Evolutionary conservation across 2,329 filamentous ascomycete species (phyloP).

Genomic region (Albophoma yamanashiensis): DNA sequence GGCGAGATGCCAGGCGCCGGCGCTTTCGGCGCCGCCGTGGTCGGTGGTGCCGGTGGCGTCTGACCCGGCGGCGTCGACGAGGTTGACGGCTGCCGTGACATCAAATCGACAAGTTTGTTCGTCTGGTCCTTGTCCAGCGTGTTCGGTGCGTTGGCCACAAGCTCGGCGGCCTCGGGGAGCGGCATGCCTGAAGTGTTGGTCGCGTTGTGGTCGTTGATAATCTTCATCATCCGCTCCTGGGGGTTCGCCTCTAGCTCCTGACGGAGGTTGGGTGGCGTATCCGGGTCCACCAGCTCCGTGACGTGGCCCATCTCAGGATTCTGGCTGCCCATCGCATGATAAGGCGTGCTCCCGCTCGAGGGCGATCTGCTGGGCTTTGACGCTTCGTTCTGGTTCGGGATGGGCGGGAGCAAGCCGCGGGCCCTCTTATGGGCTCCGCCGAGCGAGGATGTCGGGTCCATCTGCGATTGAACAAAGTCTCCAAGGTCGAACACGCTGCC

Average conservation of each 20-base stretch:
- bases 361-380: slow-evolving; percentile 15
- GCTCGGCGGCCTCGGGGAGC: slow-evolving; percentile 36
- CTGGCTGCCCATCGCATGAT: slow-evolving; percentile 15
- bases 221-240: slow-evolving; percentile 52
- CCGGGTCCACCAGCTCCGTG: slow-evolving; percentile 49
- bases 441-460: slow-evolving; percentile 24
- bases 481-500: slow-evolving; percentile 52
- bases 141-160: slow-evolving; percentile 45
- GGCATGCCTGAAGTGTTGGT: slow-evolving; percentile 36
- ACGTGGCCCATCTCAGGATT: slow-evolving; percentile 43
- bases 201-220: slow-evolving; percentile 55
- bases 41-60: slow-evolving; percentile 4
- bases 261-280: slow-evolving; percentile 39
- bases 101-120: slow-evolving; percentile 47
- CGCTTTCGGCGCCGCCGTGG: not conserved
- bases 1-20: slow-evolving; percentile 2
- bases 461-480: slow-evolving; percentile 42
- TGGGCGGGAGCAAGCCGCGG: slow-evolving; percentile 44
- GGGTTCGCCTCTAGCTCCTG: slow-evolving; percentile 47
- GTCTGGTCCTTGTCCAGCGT: slow-evolving; percentile 47
- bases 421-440: slow-evolving; percentile 37
- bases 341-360: slow-evolving; percentile 17
- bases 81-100: slow-evolving; percentile 33
- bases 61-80: slow-evolving; percentile 11
- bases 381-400: slow-evolving; percentile 27